Evolutionary conservation across 495 filamentous ascomycete genomes (phyloP), one percentile per base, ranked within the genome.

Genomic region (Platismatia glauca): DNA sequence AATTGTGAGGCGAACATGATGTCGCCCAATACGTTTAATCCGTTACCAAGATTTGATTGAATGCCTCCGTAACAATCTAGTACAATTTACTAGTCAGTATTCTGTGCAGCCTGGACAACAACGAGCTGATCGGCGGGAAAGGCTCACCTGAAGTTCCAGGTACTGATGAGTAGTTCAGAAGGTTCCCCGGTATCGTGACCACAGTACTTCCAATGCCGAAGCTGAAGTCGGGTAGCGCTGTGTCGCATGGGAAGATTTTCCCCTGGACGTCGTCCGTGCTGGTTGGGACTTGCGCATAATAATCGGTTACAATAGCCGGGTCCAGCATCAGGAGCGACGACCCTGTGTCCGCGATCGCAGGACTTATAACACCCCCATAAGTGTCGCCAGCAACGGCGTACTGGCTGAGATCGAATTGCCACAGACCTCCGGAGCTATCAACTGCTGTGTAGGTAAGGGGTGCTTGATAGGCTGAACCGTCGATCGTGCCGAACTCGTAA

Each of bases 1-100:
- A 90, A 93, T 67, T 88, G 82, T 27, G 86, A 80, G 74, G 89
- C 90, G 70, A 95, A 84, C 70, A 95, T 86, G 63, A 88, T 81
- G 67, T 92, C 89, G 15, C 90, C 90, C 66, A 85, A 87, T 69
- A 95, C 87, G 70, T 90, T 84, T 64, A 89, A 68, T 5, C 71
- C 72, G 18, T 78, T 77, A 7, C 79, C 80, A 12, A 67, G 65
- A 44, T 82, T 88, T 16, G 82, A 82, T 76, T 90, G 88, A 48
- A 91, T 67, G 61, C 86, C 88, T 60, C 87, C 87, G 64, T 84
- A 88, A 76, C 88, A 91, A 46, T 79, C 85, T 89, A 60, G 41
- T 41, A 59, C 29, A 33, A 58, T 24, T 52, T 7, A 24, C 35
- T 31, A 3, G 55, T 41, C 52, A 61, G 69, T 59, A 31, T n/a